These are phyloP conservation scores for Amanita muscaria DNA, from an alignment of 768 basidiomycete genomes.

Conservation along the genomic window DNA sequence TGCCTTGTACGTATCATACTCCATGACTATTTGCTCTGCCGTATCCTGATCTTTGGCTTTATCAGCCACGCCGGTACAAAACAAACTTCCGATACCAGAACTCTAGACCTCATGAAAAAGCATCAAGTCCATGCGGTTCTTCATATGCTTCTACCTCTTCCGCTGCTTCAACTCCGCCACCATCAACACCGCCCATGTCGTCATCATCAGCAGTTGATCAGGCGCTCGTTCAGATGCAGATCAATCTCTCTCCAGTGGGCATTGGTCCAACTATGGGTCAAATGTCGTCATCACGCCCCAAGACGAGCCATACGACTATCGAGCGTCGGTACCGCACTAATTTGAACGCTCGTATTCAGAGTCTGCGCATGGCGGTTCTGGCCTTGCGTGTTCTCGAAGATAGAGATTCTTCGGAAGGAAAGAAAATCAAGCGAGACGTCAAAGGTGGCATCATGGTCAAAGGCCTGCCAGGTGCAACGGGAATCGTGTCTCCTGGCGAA, in stretches of 20 bases:
- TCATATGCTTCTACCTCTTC: conserved; percentile 38
- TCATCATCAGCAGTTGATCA: not conserved
- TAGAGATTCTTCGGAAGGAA: conserved; percentile 35
- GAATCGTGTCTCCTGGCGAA: conserved; percentile 23
- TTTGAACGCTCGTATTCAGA: conserved; percentile 78
- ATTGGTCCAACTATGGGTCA: not conserved
- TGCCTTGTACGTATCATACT: conserved; percentile 19
- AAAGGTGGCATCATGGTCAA: conserved; percentile 31
- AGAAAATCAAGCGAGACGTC: conserved; percentile 40
- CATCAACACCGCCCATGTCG: conserved; percentile 7
- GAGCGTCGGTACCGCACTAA: conserved; percentile 86
- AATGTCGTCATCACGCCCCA: conserved; percentile 42
- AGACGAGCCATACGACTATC: conserved; percentile 86
- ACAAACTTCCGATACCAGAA: conserved; percentile 31
- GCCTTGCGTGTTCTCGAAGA: conserved; percentile 74
- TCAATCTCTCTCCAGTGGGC: not conserved
- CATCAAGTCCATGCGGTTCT: conserved; percentile 24
- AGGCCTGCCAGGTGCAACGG: conserved; percentile 19
- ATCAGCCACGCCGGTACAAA: conserved; percentile 15
- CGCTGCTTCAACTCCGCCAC: conserved; percentile 31
- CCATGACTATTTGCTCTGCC: not conserved
- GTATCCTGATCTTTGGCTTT: not conserved
- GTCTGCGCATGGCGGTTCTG: conserved; percentile 72
- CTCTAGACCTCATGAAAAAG: conserved; percentile 17
- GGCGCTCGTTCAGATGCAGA: not conserved